These are phyloP conservation scores for Saussurea involucrata DNA, from an alignment of 129 eudicot species.

Conservation along the genomic window DNA sequence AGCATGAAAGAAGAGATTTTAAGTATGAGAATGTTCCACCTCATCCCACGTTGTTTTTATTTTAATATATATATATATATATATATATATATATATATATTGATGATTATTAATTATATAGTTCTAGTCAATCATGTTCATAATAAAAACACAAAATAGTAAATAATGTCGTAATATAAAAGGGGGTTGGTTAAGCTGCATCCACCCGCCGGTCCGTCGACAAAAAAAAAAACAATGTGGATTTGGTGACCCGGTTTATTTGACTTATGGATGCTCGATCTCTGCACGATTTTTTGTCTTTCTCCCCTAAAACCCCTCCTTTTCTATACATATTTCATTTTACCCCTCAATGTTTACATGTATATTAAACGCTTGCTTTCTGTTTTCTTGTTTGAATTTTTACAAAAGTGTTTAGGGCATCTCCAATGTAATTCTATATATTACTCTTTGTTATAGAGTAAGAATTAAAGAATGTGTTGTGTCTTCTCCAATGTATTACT, in stretches of 20 bases:
- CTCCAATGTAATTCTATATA: too few species aligned
- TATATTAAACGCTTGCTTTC: not conserved
- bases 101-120: not conserved
- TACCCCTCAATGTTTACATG: slow-evolving; percentile 7
- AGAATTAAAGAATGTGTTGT: too few species aligned
- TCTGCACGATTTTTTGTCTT: slow-evolving; percentile 5
- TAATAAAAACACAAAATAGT: not conserved
- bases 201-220: slow-evolving; percentile 17
- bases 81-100: too few species aligned
- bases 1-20: too few species aligned
- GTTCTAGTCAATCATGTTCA: not conserved
- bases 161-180: not conserved
- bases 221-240: not conserved
- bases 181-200: slow-evolving; percentile 25
- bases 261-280: slow-evolving; percentile 12
- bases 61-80: too few species aligned
- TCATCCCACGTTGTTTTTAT: too few species aligned
- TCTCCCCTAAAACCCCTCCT: not conserved
- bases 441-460: too few species aligned
- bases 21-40: too few species aligned
- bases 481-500: too few species aligned
- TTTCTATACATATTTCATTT: not conserved
- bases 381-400: not conserved
- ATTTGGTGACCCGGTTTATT: slow-evolving; percentile 26
- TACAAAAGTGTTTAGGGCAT: too few species aligned